Base-by-base conservation (phyloP, 1,284 basidiomycete species). In the Cerrena zonata region DNA sequence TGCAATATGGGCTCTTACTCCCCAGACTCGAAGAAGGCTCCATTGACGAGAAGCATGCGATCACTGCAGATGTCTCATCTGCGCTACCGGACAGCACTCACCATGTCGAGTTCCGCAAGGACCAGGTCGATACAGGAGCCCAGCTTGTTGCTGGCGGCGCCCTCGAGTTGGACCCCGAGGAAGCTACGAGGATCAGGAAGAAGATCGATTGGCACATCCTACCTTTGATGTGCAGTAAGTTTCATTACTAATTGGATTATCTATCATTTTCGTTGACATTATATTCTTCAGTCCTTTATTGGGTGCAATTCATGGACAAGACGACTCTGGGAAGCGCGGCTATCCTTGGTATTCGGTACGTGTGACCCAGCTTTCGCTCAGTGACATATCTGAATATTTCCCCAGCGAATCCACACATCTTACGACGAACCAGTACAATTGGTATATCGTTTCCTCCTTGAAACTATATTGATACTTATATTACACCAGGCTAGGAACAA, bases 231-330 rank as follows among this genome's bases (percentile, higher is more conserved):
- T 85, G 80, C 57, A 72, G 83, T 84, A 62, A 58, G 81, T 79
- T 13, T 19, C 5, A 23, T 24, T 22, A 2, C 11, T 25, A 2
- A 23, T 13, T 2, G 49, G 12, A n/a, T 40, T 22, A 10, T 7
- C 39, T 40, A 19, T 3, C 25, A n/a, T 40, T 21, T 34, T 15
- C n/a, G 11, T n/a, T 21, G 22, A n/a, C 34, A 42, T 55, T 10
- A 55, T 2, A 1, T 5, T 13, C 7, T 13, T 3, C 21, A 83
- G 80, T 69, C 22, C 73, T 84, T 22, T 83, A 84, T 59, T 79
- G 76, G 75, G 72, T 86, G 27, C 82, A 86, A 60, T 86, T 78
- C 54, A 84, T 84, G 80, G 83, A 85, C 56, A 86, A 86, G 67
- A 84, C 83, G 0, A 89, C 86, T 0, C 70, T 90, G 1, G 83